Base-by-base conservation (phyloP, 495 filamentous ascomycete species). In the Xylaria scruposa region DNA sequence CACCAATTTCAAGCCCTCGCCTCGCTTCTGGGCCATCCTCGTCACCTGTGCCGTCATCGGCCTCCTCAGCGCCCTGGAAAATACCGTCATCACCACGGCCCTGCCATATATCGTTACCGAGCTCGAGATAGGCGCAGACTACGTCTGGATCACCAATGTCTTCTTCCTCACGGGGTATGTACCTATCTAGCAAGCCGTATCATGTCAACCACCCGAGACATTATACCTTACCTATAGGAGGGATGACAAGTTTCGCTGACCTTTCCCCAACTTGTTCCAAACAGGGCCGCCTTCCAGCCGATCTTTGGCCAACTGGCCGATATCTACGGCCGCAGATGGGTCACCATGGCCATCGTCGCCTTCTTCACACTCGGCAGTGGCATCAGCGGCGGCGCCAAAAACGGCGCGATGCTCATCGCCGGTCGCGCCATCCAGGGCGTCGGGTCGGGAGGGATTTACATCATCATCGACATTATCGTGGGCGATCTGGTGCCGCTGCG, bases 401-500 rank as follows among this genome's bases (percentile, higher is more conserved):
- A 56, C 58, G 76, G 78, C 13, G 72, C 72, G 12, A 93, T 93
- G 88, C 83, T 97, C 60, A 87, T 97, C 60, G 86, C 86, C 0
- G 93, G 91, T 38, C 83, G 94, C 74, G 88, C 90, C 0, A 83
- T 97, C 46, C 93, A 97, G 77, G 94, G 94, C 63, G 80, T 91
- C 31, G 94, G 93, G 19, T 91, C 90, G 61, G 92, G 92, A 67
- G 94, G 94, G 1, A 85, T 95, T 56, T 84, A 92, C 33, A 88
- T 91, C 21, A 78, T 96, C 67, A 88, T 90, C 38, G 93, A 97
- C 75, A 93, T 96, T 46, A 74, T 81, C 60, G 90, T 76, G 54
- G 88, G 88, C 12, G 94, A 97, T 83, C 73, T 94, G 60, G 92
- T 94, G 76, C 90, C 90, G 68, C 85, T 93, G 78, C 80, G 81